phyloP scores from a whole-genome alignment of 2,329 filamentous ascomycete species.

The Oidium heveae region DNA sequence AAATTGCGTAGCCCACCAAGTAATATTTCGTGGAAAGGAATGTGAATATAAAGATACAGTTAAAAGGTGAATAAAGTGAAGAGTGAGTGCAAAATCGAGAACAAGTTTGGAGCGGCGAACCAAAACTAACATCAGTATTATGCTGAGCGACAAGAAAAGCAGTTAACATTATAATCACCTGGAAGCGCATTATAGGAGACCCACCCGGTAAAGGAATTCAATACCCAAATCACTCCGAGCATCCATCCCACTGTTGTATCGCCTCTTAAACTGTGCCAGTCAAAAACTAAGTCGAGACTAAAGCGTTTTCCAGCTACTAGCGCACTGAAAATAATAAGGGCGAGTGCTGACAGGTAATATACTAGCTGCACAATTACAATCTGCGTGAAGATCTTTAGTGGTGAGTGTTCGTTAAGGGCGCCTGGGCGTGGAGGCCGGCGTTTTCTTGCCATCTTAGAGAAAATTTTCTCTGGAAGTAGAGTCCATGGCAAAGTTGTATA shows the following conservation, averaged over 20 bases:
- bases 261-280: slow-evolving; percentile 36
- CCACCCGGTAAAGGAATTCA: slow-evolving; percentile 39
- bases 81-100: slow-evolving; percentile 76
- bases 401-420: slow-evolving; percentile 39
- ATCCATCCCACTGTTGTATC: slow-evolving; percentile 49
- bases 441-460: slow-evolving; percentile 16
- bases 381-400: slow-evolving; percentile 39
- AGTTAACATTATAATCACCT: background rate
- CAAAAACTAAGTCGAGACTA: slow-evolving; percentile 30
- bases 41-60: slow-evolving; percentile 56
- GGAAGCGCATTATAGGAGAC: slow-evolving; percentile 6
- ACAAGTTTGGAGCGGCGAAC: slow-evolving; percentile 81
- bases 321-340: slow-evolving; percentile 41
- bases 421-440: slow-evolving; percentile 38
- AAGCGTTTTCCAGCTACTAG: slow-evolving; percentile 37
- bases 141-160: slow-evolving; percentile 22
- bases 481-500: background rate
- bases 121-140: slow-evolving; percentile 59
- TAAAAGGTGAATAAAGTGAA: slow-evolving; percentile 62
- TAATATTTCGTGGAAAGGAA: slow-evolving; percentile 46
- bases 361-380: slow-evolving; percentile 37
- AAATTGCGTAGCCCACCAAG: slow-evolving; percentile 63
- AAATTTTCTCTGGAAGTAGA: background rate
- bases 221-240: slow-evolving; percentile 38
- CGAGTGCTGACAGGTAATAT: slow-evolving; percentile 35